A percentile compares a stretch with the other conserved stretches of the same genome.
These are phyloP conservation scores for Ogataea zsoltii DNA, from an alignment of 805 yeast genomes.

Conservation along the genomic window DNA sequence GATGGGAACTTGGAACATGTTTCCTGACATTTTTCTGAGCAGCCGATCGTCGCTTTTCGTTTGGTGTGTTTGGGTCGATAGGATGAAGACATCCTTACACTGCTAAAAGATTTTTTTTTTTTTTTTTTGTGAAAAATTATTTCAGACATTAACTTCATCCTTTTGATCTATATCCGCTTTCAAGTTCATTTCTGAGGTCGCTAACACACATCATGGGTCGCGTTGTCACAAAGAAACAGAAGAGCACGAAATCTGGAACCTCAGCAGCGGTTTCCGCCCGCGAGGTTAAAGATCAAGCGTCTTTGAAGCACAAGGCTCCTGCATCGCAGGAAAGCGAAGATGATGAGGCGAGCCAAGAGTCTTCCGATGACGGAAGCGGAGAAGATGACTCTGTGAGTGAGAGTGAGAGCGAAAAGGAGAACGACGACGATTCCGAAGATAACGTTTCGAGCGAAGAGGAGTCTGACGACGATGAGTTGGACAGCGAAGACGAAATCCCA, in stretches of 20 bases:
- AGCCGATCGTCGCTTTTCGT: too few species aligned
- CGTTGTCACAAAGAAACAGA: neutral
- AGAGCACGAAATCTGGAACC: neutral
- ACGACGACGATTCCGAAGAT: slow-evolving; percentile 16
- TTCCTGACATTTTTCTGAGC: too few species aligned
- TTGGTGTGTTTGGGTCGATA: neutral
- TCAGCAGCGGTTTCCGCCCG: neutral
- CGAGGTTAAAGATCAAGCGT: neutral
- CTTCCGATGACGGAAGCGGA: slow-evolving; percentile 35
- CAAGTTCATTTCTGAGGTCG: too few species aligned
- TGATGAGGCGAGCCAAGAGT: neutral
- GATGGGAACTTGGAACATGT: too few species aligned
- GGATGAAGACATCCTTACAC: neutral
- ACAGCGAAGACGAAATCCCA: slow-evolving; percentile 33
- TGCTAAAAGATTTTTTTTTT: slow-evolving; percentile 1
- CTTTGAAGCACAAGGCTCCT: slow-evolving; percentile 1
- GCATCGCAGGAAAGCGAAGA: neutral
- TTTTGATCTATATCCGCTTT: neutral
- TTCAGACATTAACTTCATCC: neutral
- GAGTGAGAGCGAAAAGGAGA: slow-evolving; percentile 16
- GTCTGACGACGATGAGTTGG: slow-evolving; percentile 11
- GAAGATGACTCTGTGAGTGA: too few species aligned
- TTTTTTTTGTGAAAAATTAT: neutral
- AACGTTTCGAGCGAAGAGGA: slow-evolving; percentile 22
- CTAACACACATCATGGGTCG: slow-evolving; percentile 1